These are phyloP conservation scores for Paecilomyces variotii DNA, from an alignment of 2,329 filamentous ascomycete species.

Conservation along the genomic window DNA sequence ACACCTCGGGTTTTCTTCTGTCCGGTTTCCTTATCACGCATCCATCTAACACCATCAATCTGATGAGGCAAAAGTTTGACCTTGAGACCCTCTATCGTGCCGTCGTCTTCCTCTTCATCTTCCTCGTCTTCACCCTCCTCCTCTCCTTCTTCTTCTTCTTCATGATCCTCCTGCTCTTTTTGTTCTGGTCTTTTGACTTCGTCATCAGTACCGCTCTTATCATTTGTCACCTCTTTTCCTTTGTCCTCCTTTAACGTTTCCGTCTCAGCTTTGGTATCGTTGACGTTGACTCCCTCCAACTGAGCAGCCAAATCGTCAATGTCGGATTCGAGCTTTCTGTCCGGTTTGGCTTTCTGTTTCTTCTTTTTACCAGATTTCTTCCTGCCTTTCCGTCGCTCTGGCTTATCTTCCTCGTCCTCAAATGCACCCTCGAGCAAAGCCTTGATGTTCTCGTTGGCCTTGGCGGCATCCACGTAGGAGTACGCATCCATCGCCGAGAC, in stretches of 20 bases:
- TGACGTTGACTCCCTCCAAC: constrained; percentile 34
- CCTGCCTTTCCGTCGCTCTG: constrained; percentile 28
- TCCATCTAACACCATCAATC: constrained; percentile 89
- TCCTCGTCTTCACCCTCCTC: constrained; percentile 25
- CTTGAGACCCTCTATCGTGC: constrained; percentile 67
- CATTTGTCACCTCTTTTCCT: constrained; percentile 34
- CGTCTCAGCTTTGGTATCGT: constrained; percentile 16
- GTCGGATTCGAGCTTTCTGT: constrained; percentile 20
- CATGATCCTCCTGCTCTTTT: constrained; percentile 25
- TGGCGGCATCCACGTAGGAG: constrained; percentile 41
- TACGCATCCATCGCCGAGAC: constrained; percentile 50
- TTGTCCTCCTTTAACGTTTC: constrained; percentile 23
- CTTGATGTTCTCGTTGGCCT: constrained; percentile 47
- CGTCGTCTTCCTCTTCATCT: constrained; percentile 49
- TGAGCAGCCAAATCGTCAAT: constrained; percentile 37
- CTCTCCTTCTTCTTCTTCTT: constrained; percentile 29
- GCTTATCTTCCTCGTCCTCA: constrained; percentile 42
- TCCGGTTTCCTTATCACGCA: constrained; percentile 85
- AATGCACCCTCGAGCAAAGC: constrained; percentile 44
- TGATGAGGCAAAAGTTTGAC: constrained; percentile 90
- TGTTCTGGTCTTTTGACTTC: constrained; percentile 59
- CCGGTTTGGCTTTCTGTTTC: background rate
- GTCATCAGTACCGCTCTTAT: constrained; percentile 59
- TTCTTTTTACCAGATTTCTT: constrained; percentile 22
- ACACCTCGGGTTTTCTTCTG: constrained; percentile 68